Base-by-base conservation (phyloP, 2,329 filamentous ascomycete species). In the Apiospora saccharicola region DNA sequence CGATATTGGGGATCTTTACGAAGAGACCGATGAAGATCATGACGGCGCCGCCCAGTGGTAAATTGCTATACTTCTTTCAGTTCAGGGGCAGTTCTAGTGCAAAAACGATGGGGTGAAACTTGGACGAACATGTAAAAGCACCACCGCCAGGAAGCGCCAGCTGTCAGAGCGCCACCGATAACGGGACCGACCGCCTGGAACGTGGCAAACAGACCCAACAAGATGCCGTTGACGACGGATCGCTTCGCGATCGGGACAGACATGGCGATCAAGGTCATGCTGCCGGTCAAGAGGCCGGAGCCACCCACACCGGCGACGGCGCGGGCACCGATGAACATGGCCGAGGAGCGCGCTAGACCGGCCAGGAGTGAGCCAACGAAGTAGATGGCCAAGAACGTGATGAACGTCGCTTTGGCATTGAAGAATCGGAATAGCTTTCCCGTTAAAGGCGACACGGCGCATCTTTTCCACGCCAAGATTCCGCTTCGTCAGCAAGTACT, bases 11-110 rank as follows among this genome's bases (percentile, higher is more conserved):
- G 71, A 85, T 82, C 47, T 83, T 77, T 74, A 88, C 82, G 76
- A 85, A 83, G 76, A 89, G 78, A 76, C 86, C 77, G 74, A 88
- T 83, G 57, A 88, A 83, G 70, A 81, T 71, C 75, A 87, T 81
- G 83, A 88, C 80, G 77, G 87, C 24, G 12, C 78, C 84, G 30
- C 84, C 85, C 70, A 87, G 83, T 71, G 85, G 84, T 4, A 87
- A 82, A 73, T 77, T 77, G 44, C 76, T 78, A 30, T 10, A 24
- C 1, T 46, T 0, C 14, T 13, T 2, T 68, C 7, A 49, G 43
- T 10, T 16, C 14, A 8, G 14, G 37, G 37, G 37, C 10, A 10
- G 7, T 41, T 41, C 37, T 41, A 2, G 37, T 10, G 19, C 10
- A 19, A n/a, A 34, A 1, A 3, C 19, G 41, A 41, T n/a, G 8